phyloP scores from a whole-genome alignment of 805 yeast genomes.

The Kodamaea lidongshanica region DNA sequence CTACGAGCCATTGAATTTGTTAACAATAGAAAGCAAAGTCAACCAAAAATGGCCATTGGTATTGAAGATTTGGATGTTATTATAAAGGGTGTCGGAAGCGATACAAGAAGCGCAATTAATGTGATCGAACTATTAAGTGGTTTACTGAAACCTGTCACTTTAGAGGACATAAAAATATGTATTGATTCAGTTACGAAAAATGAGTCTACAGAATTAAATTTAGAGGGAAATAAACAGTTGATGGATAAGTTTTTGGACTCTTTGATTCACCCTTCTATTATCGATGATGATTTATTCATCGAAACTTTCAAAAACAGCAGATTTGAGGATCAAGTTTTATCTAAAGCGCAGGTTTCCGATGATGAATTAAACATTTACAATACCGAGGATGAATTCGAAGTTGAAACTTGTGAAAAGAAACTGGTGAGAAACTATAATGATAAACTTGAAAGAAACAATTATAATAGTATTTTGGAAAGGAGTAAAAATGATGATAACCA shows the following conservation, averaged over 20 bases:
- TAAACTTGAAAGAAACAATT: too few relatives aligned
- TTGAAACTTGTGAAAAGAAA: background rate
- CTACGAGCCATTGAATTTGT: constrained; percentile 47
- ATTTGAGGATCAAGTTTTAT: constrained; percentile 10
- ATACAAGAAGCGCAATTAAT: constrained; percentile 29
- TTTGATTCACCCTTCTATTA: background rate
- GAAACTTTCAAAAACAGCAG: constrained; percentile 13
- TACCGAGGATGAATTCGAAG: constrained; percentile 6
- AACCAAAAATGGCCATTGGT: background rate
- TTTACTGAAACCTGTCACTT: background rate
- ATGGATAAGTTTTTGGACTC: constrained; percentile 8
- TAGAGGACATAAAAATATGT: constrained; percentile 1
- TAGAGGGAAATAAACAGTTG: constrained; percentile 13
- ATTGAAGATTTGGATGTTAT: constrained; percentile 13
- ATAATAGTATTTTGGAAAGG: too few relatives aligned
- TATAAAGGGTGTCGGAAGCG: constrained; percentile 21
- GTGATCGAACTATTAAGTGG: constrained; percentile 21
- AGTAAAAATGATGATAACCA: too few relatives aligned
- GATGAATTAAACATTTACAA: constrained; percentile 14
- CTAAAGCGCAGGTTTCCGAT: constrained; percentile 27
- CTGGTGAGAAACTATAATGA: constrained; percentile 1
- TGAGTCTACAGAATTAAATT: constrained; percentile 14
- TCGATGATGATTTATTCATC: constrained; percentile 10
- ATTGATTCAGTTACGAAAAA: constrained; percentile 5
- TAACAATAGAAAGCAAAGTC: constrained; percentile 20